phyloP scores from a whole-genome alignment of 305 asterid genomes.

The Solanum hybrid region DNA sequence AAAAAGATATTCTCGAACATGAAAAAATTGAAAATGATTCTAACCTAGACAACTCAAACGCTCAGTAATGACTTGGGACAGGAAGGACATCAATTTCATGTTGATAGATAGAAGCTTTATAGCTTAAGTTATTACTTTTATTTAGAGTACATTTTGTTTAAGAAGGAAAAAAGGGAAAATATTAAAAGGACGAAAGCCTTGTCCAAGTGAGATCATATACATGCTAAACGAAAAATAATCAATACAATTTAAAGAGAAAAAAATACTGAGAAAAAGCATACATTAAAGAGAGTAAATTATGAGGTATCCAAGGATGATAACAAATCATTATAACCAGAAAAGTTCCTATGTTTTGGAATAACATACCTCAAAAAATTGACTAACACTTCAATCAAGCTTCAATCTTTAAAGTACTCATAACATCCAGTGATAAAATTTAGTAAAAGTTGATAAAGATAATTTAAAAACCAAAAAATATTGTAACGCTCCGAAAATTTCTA shows the following conservation, averaged over 20 bases:
- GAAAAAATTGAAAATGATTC: neutral
- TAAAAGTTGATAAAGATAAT: neutral
- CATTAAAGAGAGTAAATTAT: neutral
- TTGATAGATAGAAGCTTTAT: neutral
- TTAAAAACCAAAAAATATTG: neutral
- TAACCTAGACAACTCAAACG: neutral
- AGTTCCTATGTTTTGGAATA: neutral
- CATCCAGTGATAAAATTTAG: neutral
- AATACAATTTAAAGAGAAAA: neutral
- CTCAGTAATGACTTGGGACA: neutral
- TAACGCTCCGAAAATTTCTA: too few relatives aligned
- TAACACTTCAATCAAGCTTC: neutral
- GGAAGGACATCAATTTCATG: neutral
- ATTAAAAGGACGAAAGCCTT: neutral
- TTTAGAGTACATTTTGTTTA: neutral
- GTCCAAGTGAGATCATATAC: neutral
- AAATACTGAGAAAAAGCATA: neutral
- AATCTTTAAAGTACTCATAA: neutral
- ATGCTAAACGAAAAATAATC: neutral
- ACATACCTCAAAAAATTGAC: neutral
- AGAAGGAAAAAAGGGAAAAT: neutral
- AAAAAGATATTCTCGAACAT: neutral
- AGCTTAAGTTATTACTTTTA: neutral
- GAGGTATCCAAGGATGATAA: neutral
- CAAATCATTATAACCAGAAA: neutral